Percentiles rank a stretch among this genome's conserved stretches.
Conservation (phyloP, 2,329 filamentous ascomycete genomes). For the Immersiporthe knoxdaviesiana region DNA sequence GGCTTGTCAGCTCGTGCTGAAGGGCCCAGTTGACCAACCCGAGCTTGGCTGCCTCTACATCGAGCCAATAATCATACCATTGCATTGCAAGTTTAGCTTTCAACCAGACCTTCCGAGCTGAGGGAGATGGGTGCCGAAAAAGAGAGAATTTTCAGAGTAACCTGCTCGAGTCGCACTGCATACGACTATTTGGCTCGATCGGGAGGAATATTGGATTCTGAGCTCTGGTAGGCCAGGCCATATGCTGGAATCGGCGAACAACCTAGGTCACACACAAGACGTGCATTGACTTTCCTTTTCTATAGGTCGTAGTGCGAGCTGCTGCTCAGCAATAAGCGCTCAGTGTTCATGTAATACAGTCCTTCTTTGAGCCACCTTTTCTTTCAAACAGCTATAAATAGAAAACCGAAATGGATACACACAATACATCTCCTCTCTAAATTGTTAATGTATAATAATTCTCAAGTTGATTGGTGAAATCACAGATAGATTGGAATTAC, state of each 20-base stretch:
- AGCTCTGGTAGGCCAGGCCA: not conserved
- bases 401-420: not conserved
- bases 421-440: not conserved
- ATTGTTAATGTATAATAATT: not conserved
- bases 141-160: not conserved
- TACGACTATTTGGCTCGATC: not conserved
- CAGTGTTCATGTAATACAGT: not conserved
- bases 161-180: not conserved
- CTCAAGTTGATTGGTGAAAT: not conserved
- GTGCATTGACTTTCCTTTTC: not conserved
- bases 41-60: not conserved
- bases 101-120: no score
- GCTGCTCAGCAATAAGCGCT: not conserved
- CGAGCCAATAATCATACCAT: not conserved
- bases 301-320: not conserved
- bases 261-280: not conserved
- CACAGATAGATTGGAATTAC: not conserved
- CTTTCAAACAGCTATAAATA: not conserved
- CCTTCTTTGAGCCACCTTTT: not conserved
- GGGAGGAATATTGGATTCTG: not conserved
- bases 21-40: not conserved
- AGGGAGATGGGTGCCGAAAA: no score
- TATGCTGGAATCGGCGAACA: not conserved
- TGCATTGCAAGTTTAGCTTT: not conserved
- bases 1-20: not conserved